Evolutionary conservation across 2,329 filamentous ascomycete species (phyloP).

Genomic region (Trichoderma sp.): DNA sequence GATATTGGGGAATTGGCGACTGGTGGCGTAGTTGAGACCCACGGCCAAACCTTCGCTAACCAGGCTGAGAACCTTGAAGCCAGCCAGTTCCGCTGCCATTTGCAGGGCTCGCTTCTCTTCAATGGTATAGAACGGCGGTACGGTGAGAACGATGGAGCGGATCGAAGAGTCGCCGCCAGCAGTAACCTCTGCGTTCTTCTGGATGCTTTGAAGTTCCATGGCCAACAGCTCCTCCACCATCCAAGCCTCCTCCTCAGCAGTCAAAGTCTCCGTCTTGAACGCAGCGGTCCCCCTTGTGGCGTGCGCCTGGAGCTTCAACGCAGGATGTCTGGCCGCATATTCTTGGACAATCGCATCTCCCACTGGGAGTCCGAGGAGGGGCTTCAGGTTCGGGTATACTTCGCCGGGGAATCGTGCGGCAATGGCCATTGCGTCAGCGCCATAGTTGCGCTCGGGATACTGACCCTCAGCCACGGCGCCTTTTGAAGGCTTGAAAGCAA

Average conservation of each 20-base stretch:
- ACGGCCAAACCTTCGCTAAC: slow-evolving; percentile 90
- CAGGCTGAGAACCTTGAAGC: slow-evolving; percentile 78
- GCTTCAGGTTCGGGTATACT: slow-evolving; percentile 92
- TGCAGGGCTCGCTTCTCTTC: slow-evolving; percentile 87
- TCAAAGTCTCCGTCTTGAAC: slow-evolving; percentile 74
- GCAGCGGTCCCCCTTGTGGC: slow-evolving; percentile 65
- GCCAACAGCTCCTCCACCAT: slow-evolving; percentile 90
- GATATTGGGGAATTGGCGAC: slow-evolving; percentile 80
- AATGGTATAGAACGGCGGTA: slow-evolving; percentile 84
- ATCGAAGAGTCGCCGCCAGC: slow-evolving; percentile 73
- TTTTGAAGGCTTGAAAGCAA: slow-evolving; percentile 87
- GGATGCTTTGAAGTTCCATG: slow-evolving; percentile 93
- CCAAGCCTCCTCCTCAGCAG: slow-evolving; percentile 61
- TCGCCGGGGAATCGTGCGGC: slow-evolving; percentile 86
- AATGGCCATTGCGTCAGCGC: slow-evolving; percentile 85
- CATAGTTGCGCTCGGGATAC: slow-evolving; percentile 88
- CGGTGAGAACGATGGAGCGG: slow-evolving; percentile 80
- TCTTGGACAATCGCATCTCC: slow-evolving; percentile 61
- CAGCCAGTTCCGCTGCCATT: slow-evolving; percentile 81
- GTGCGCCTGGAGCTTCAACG: slow-evolving; percentile 63
- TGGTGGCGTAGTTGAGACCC: slow-evolving; percentile 91
- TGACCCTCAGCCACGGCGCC: slow-evolving; percentile 56
- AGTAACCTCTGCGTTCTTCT: slow-evolving; percentile 79
- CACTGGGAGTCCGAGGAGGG: slow-evolving; percentile 72
- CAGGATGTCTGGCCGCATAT: slow-evolving; percentile 76